Evolutionary conservation across 1,139 yeast species (phyloP), one percentile per base, ranked within the genome.

Genomic region (Geotrichum carabidarum): DNA sequence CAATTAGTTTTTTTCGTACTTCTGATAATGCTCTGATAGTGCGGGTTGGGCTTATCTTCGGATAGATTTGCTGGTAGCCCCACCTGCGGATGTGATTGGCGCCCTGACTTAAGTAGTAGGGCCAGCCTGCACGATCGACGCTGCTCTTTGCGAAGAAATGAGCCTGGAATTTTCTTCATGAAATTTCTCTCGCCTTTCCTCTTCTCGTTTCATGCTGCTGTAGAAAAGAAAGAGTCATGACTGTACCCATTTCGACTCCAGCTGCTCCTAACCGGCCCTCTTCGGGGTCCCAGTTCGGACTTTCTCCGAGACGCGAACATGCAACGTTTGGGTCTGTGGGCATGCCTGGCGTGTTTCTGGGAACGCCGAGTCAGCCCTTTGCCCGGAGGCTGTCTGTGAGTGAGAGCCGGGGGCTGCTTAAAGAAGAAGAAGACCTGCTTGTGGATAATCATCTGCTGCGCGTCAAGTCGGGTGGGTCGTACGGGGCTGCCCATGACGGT

Each of bases 241-340:
- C 46, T 4, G 30, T 8, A 22, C 35, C 46, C 2, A 22, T 43
- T 8, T 14, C 46, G 12, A 14, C 35, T 32, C 44, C 22, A 15
- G n/a, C n/a, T 7, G 11, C 31, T 8, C 44, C 50, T 32, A 18
- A 9, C 42, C 8, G 53, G 44, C 37, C 37, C 8, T 4, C 22
- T 5, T 12, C n/a, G 9, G 14, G 11, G n/a, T 6, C 36, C 14
- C 14, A n/a, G 38, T 51, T 51, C 41, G 50, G 51, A 2, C 34
- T 32, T 6, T 53, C 56, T 1, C 50, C 56, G 12, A 34, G 44
- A n/a, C 44, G 52, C 18, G 52, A 48, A 15, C 41, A 32, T 22
- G 27, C 41, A 6, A 30, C 52, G 7, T 53, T 46, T 22, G 56
- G 56, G 14, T 53, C 56, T 7, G 49, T 53, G 18, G 56, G 56